phyloP scores from a whole-genome alignment of 192 early-diverging fungal genomes.

The Lunasporangiospora selenospora region DNA sequence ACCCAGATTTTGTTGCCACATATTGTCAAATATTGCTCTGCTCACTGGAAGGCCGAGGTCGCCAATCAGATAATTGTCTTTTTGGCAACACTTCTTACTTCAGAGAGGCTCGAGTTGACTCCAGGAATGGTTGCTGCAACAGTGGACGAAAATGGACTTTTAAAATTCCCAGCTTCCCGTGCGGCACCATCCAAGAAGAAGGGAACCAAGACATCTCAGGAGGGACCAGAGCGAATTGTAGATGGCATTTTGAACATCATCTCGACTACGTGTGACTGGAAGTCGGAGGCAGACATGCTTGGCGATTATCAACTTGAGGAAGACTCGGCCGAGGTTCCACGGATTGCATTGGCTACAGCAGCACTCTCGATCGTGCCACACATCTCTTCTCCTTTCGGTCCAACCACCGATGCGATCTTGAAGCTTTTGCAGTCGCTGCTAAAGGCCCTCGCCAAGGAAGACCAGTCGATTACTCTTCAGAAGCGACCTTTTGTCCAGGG shows the following conservation, averaged over 20 bases:
- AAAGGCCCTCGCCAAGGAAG: slow-evolving; percentile 35
- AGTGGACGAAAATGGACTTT: slow-evolving; percentile 53
- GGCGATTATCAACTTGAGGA: slow-evolving; percentile 38
- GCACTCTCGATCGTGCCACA: slow-evolving; percentile 53
- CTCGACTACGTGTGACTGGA: slow-evolving; percentile 54
- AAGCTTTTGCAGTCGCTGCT: slow-evolving; percentile 39
- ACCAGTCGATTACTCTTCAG: slow-evolving; percentile 33
- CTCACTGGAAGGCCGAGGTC: slow-evolving; percentile 38
- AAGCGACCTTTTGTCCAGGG: slow-evolving; percentile 51
- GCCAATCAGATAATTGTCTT: slow-evolving; percentile 54
- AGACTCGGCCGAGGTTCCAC: slow-evolving; percentile 18
- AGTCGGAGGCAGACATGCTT: slow-evolving; percentile 49
- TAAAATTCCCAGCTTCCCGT: slow-evolving; percentile 50
- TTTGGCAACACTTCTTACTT: slow-evolving; percentile 52
- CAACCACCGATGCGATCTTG: slow-evolving; percentile 27
- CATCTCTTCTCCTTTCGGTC: slow-evolving; percentile 38
- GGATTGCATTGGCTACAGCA: slow-evolving; percentile 48
- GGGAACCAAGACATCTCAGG: slow-evolving; percentile 12
- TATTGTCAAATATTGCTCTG: slow-evolving; percentile 60
- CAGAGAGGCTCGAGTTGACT: slow-evolving; percentile 38
- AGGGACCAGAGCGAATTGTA: slow-evolving; percentile 31
- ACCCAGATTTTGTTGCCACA: slow-evolving; percentile 78
- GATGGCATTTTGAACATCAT: slow-evolving; percentile 49
- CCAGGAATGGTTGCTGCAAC: slow-evolving; percentile 54
- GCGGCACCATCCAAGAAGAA: slow-evolving; percentile 20